Percentiles rank a stretch among this genome's conserved stretches.
These are phyloP conservation scores for Colletotrichum lindemuthianum DNA, from an alignment of 2,329 filamentous ascomycete species.

Conservation along the genomic window DNA sequence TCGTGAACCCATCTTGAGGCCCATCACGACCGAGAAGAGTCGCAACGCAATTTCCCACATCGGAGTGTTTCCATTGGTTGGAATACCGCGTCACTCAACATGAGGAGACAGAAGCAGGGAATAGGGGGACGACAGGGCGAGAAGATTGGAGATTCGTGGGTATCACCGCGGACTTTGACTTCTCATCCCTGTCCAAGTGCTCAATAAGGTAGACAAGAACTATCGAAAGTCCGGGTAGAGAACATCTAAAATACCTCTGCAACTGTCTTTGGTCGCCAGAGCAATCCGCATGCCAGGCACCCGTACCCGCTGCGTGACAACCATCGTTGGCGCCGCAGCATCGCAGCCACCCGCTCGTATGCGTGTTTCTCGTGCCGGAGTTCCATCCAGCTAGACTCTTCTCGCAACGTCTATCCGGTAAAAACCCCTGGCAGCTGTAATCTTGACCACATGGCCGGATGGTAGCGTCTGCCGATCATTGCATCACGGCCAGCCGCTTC, in stretches of 20 bases:
- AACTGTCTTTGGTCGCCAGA: too few species aligned
- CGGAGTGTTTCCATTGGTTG: conserved; percentile 17
- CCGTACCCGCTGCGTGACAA: too few species aligned
- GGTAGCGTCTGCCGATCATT: conserved; percentile 2
- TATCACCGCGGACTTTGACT: neutral
- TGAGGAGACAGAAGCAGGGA: conserved; percentile 4
- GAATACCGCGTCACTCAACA: neutral
- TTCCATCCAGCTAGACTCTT: neutral
- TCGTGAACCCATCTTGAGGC: neutral
- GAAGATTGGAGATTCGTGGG: neutral
- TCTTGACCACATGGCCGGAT: too few species aligned
- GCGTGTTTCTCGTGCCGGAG: too few species aligned
- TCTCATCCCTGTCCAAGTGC: neutral
- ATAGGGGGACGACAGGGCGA: neutral
- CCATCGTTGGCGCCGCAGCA: too few species aligned
- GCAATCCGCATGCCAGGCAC: too few species aligned
- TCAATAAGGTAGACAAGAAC: neutral
- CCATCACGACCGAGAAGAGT: neutral
- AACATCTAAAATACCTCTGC: too few species aligned
- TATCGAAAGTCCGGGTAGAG: neutral
- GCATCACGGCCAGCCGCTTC: conserved; percentile 6
- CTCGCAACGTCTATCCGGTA: neutral
- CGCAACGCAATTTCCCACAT: conserved; percentile 7
- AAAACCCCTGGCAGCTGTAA: too few species aligned
- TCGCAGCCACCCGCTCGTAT: too few species aligned